Evolutionary conservation across 2,329 filamentous ascomycete genomes (phyloP).

Genomic region (Neofusicoccum sp.): DNA sequence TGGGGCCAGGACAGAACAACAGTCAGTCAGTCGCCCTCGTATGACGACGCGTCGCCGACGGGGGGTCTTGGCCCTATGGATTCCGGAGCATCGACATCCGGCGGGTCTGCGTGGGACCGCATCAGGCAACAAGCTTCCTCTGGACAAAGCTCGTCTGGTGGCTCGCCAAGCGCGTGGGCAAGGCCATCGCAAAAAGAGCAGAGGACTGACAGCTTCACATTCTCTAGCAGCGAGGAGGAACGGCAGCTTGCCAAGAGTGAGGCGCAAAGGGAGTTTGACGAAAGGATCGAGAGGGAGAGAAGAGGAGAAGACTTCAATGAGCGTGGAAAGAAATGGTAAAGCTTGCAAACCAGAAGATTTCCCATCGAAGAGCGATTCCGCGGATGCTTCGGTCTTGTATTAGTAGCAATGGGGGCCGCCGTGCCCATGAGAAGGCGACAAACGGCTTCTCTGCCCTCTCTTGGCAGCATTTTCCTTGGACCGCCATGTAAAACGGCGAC

Average conservation of each 20-base stretch:
- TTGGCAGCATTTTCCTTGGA: too few relatives aligned
- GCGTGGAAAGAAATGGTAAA: conserved; percentile 34
- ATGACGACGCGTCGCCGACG: conserved; percentile 41
- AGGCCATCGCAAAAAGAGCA: conserved; percentile 30
- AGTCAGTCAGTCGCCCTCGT: conserved; percentile 23
- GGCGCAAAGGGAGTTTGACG: conserved; percentile 55
- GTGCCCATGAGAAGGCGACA: too few relatives aligned
- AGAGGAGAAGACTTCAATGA: conserved; percentile 48
- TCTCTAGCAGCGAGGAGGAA: conserved; percentile 47
- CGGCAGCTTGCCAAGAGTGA: conserved; percentile 46
- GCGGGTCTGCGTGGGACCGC: conserved; percentile 49
- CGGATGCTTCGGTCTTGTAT: too few relatives aligned
- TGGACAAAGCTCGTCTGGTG: conserved; percentile 25
- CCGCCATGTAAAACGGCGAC: too few relatives aligned
- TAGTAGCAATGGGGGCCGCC: too few relatives aligned
- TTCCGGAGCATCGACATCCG: conserved; percentile 21
- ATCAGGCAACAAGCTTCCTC: conserved; percentile 40
- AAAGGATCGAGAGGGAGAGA: conserved; percentile 52
- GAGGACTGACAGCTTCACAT: conserved; percentile 48
- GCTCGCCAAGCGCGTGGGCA: conserved; percentile 23
- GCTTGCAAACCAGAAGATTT: too few relatives aligned
- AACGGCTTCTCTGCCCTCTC: too few relatives aligned
- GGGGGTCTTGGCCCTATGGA: conserved; percentile 40
- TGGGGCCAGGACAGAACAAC: conserved; percentile 24
- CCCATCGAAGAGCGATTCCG: too few relatives aligned